These are phyloP conservation scores for Puccinia horiana DNA, from an alignment of 1,284 basidiomycete genomes.

Conservation along the genomic window DNA sequence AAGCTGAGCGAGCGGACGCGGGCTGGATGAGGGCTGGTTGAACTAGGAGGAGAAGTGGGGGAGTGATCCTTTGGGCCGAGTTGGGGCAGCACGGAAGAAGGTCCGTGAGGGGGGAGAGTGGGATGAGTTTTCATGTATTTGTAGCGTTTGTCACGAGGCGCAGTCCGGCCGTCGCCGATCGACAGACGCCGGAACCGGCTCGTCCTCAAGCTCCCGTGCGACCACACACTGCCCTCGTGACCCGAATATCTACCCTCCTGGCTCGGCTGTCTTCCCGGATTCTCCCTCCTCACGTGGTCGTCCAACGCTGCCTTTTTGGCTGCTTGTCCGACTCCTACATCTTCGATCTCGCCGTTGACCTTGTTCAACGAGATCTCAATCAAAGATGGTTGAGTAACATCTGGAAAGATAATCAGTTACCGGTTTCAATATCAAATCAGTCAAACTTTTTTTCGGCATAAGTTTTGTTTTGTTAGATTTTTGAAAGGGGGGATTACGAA, in stretches of 20 bases:
- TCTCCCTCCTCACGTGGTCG: neutral
- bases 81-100: conserved; percentile 1
- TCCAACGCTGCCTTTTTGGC: neutral
- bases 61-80: neutral
- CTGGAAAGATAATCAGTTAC: neutral
- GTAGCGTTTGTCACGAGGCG: conserved; percentile 12
- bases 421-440: neutral
- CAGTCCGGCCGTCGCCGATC: conserved; percentile 4
- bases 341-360: neutral
- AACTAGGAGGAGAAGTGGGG: neutral
- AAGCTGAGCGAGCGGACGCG: neutral
- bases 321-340: neutral
- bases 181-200: conserved; percentile 24
- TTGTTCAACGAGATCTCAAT: conserved; percentile 34
- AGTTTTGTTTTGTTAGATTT: neutral
- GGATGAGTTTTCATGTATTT: conserved; percentile 30
- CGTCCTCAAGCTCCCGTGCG: neutral
- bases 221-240: neutral
- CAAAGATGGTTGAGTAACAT: conserved; percentile 13
- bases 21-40: neutral
- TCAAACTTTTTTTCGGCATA: neutral
- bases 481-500: conserved; percentile 2
- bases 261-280: neutral
- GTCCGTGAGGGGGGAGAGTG: neutral
- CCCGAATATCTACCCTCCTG: neutral